A percentile compares a stretch with the other conserved stretches of the same genome.
Conservation (phyloP, 176 grass and related monocot genomes). For the Aegilops umbellulata region DNA sequence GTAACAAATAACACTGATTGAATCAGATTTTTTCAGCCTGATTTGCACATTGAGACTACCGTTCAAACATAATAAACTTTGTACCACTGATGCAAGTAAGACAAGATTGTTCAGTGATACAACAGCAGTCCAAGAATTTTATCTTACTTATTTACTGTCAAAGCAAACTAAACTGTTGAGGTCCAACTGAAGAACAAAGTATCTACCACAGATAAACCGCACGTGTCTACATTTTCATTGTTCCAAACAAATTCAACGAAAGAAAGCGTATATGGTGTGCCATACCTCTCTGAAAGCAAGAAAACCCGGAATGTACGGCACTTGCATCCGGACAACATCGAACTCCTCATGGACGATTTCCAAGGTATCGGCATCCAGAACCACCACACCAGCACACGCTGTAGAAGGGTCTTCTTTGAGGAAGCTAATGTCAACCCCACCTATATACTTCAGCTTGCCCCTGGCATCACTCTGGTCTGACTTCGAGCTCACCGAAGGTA, state of each 20-base stretch:
- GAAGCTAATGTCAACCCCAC: conserved; percentile 90
- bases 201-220: background rate
- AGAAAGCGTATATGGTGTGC: background rate
- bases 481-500: conserved; percentile 33
- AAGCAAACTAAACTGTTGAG: background rate
- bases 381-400: conserved; percentile 62
- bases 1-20: background rate
- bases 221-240: background rate
- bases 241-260: background rate
- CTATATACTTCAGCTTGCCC: conserved; percentile 57
- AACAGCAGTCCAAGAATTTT: background rate
- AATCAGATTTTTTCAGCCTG: background rate
- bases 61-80: background rate
- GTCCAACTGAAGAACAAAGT: background rate
- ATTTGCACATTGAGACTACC: background rate
- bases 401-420: conserved; percentile 61
- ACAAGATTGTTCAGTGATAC: background rate
- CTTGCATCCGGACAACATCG: conserved; percentile 55
- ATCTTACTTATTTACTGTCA: background rate
- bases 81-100: background rate
- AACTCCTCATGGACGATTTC: conserved; percentile 84
- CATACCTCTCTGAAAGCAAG: conserved; percentile 96
- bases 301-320: conserved; percentile 85
- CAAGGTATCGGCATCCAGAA: conserved; percentile 63
- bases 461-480: conserved; percentile 9